Percentiles rank a stretch among this genome's conserved stretches.
Evolutionary conservation across 352 stramenopile genomes (phyloP).

Genomic region (Pythium myriotylum): DNA sequence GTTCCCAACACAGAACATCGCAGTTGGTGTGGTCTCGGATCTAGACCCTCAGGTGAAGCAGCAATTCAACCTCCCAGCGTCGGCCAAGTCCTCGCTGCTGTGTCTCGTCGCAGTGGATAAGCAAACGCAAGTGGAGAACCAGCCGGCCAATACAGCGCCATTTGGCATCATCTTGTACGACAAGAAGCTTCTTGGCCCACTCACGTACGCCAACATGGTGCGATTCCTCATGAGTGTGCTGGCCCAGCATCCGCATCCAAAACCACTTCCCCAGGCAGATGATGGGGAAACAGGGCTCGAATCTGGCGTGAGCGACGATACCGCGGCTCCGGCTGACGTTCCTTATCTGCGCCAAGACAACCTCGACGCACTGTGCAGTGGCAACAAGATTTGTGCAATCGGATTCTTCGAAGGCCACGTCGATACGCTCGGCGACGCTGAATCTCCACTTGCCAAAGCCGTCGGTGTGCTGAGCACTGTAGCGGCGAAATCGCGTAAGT

Average conservation of each 20-base stretch:
- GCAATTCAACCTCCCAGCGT: slow-evolving; percentile 55
- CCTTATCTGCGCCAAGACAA: slow-evolving; percentile 64
- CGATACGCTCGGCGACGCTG: slow-evolving; percentile 40
- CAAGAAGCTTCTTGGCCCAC: slow-evolving; percentile 67
- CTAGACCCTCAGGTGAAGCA: slow-evolving; percentile 58
- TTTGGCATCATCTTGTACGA: slow-evolving; percentile 71
- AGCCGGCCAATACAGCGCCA: slow-evolving; percentile 33
- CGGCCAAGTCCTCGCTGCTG: slow-evolving; percentile 42
- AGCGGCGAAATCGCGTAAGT: slow-evolving; percentile 49
- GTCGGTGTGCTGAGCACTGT: slow-evolving; percentile 45
- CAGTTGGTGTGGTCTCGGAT: slow-evolving; percentile 55
- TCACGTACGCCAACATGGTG: slow-evolving; percentile 69
- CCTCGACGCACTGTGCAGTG: slow-evolving; percentile 47
- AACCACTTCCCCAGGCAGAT: slow-evolving; percentile 15
- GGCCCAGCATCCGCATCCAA: slow-evolving; percentile 61
- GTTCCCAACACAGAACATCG: slow-evolving; percentile 55
- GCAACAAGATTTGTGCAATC: slow-evolving; percentile 77
- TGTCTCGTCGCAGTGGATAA: slow-evolving; percentile 50
- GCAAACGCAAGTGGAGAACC: slow-evolving; percentile 7
- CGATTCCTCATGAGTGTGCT: slow-evolving; percentile 70
- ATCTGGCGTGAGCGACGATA: slow-evolving; percentile 15
- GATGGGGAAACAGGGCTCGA: slow-evolving; percentile 18
- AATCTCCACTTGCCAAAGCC: slow-evolving; percentile 49
- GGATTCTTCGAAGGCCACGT: slow-evolving; percentile 72
- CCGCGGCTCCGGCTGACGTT: slow-evolving; percentile 22